Base-by-base conservation (phyloP, 768 basidiomycete genomes). In the Tephrocybe rancida region DNA sequence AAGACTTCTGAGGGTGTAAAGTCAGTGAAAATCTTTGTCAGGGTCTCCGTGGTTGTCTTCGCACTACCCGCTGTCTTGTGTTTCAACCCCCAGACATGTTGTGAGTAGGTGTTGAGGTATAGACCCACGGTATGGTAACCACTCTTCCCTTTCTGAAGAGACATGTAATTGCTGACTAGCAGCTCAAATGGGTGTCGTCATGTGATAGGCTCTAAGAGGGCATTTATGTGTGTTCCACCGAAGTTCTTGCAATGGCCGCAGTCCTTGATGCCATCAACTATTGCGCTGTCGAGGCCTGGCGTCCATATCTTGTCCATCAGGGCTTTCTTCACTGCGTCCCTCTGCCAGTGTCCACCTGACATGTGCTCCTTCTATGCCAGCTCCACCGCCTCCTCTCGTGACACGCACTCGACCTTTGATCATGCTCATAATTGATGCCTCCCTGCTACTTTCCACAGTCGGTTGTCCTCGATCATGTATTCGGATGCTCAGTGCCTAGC, bases 161-260 rank as follows among this genome's bases (percentile, higher is more conserved):
- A 55, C 30, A 55, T 30, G 19, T 55, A 55, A 24, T 55, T 67
- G 64, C 57, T 64, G 0, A 73, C 72, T n/a, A 75, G 24, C 4
- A 76, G 60, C 46, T 75, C 65, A 52, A 74, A 75, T 5, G 72
- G 76, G 38, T 71, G 71, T 0, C 60, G 49, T 0, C 68, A 29
- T 1, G 66, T 73, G 30, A 77, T 71, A 0, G 71, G 76, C 22
- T 73, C 53, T 10, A 76, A 57, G 0, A 78, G 65, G 0, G 72
- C 44, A 52, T 73, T 61, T 1, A 75, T 43, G 49, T 71, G 67
- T 1, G 62, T 54, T 2, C 53, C 19, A 1, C 74, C 69, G 44
- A 74, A 76, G 19, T 58, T 58, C 45, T 71, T 72, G 61, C 68
- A 71, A 10, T 47, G 35, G 0, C 52, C 59, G 41, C 69, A 71